Evolutionary conservation across 176 grass and related monocot species (phyloP).

Genomic region (Musa itinerans): DNA sequence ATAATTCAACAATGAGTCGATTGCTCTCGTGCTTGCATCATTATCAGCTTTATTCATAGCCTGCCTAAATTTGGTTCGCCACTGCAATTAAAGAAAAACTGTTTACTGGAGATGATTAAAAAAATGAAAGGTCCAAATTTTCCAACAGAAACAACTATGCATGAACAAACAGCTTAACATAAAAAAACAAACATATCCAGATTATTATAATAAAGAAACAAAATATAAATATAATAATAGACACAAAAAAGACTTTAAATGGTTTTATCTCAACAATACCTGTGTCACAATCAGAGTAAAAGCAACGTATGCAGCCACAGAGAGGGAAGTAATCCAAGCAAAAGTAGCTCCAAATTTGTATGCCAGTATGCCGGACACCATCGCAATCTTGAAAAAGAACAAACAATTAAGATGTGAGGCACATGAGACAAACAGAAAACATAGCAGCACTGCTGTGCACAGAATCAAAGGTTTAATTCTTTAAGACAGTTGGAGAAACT

Average conservation of each 20-base stretch:
- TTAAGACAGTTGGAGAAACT: conserved; percentile 2
- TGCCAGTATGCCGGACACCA: conserved; percentile 95
- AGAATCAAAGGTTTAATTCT: background rate
- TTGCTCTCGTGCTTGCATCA: conserved; percentile 84
- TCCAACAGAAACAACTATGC: background rate
- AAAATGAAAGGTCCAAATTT: background rate
- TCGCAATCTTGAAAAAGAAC: conserved; percentile 60
- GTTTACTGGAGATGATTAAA: background rate
- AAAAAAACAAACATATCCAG: background rate
- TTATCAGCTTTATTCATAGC: conserved; percentile 99
- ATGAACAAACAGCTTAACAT: background rate
- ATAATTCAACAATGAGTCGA: conserved; percentile 93
- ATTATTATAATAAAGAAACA: background rate
- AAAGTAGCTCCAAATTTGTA: conserved; percentile 90
- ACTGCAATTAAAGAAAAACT: conserved; percentile 41
- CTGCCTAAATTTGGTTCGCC: conserved; percentile 88
- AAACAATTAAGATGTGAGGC: background rate
- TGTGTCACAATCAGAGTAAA: conserved; percentile 95
- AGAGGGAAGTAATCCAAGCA: conserved; percentile 98
- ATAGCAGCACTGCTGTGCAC: background rate
- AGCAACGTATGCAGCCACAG: conserved; percentile 83
- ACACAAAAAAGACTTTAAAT: background rate
- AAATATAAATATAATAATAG: conserved; percentile 4
- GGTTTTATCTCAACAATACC: conserved; percentile 26
- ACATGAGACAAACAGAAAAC: conserved; percentile 3